Base-by-base conservation (phyloP, 805 yeast genomes). In the Candida oleophila region DNA sequence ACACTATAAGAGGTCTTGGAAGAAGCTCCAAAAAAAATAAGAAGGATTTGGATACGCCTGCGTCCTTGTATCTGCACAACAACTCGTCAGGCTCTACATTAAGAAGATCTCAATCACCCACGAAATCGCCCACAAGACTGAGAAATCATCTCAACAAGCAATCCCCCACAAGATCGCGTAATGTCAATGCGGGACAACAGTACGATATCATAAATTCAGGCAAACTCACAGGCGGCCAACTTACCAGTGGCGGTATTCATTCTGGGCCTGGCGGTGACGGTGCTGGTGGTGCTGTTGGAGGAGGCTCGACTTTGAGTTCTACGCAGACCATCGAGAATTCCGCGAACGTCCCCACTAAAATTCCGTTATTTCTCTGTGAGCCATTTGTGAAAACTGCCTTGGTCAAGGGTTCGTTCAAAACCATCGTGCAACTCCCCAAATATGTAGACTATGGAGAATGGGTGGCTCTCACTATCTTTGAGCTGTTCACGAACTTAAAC, bases 401-500 rank as follows among this genome's bases (percentile, higher is more conserved):
- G 32, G 99, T 95, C 16, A 94, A 92, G 61, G 99, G 99, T 15
- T 87, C 96, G 0, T 94, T 90, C 71, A 90, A 88, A 60, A 91
- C 99, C 1, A 94, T 94, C 53, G 97, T 94, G 1, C 96, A 89
- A 60, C 73, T 89, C 19, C 99, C 99, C 16, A 89, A 89, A 61
- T 92, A 92, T 61, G 97, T 95, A 11, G 98, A 94, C 59, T 77
- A 81, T 49, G 88, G 90, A 46, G 99, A 94, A 64, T 94, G 99
- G 99, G 74, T 94, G 15, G 97, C 98, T 1, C 77, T 94, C 46
- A 94, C 90, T 63, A 82, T 89, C 4, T 91, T 91, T 65, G 99
- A 94, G 66, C 80, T 89, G 54, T 89, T 85, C 69, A 86, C 87
- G 42, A 89, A 89, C 59, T 67, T 94, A 48, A 86, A 87, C 55